A percentile compares a stretch with the other conserved stretches of the same genome.
Conservation (phyloP, 2,329 filamentous ascomycete genomes). For the Colletotrichum sojae region DNA sequence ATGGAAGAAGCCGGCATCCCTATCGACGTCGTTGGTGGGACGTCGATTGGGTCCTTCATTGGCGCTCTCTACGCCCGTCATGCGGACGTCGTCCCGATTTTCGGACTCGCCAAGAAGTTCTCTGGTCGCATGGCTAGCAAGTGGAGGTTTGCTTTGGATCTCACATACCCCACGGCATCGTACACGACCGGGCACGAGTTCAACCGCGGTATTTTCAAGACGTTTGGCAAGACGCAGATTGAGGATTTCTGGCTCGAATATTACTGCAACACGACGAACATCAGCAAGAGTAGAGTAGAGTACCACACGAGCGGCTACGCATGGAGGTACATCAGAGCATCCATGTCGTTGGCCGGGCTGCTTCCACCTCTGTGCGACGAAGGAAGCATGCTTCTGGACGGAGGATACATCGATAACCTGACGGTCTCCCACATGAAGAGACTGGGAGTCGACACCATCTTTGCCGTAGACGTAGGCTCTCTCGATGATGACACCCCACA, state of each 20-base stretch:
- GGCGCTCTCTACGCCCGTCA: constrained; percentile 96
- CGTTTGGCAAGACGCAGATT: constrained; percentile 95
- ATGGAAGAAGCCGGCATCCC: constrained; percentile 97
- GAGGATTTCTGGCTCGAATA: constrained; percentile 99
- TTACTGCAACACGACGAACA: constrained; percentile 99
- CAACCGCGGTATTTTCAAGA: constrained; percentile 98
- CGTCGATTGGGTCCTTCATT: constrained; percentile 96
- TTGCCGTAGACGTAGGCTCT: constrained; percentile 94
- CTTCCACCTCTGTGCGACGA: constrained; percentile 96
- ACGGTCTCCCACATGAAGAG: constrained; percentile 98
- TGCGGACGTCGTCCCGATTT: constrained; percentile 96
- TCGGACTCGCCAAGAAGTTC: constrained; percentile 97
- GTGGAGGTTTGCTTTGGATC: constrained; percentile 96
- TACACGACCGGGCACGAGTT: constrained; percentile 99
- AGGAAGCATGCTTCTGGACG: constrained; percentile 95
- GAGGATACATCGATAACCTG: constrained; percentile 96
- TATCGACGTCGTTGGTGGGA: constrained; percentile 94
- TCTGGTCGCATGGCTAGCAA: constrained; percentile 98
- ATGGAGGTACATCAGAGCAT: constrained; percentile 96
- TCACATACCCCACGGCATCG: constrained; percentile 96
- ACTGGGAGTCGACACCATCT: constrained; percentile 92
- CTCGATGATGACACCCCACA: constrained; percentile 94
- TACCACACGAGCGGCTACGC: constrained; percentile 97
- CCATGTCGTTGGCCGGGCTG: constrained; percentile 95
- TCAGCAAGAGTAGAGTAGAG: constrained; percentile 91